These are phyloP conservation scores for Russula olivacea DNA, from an alignment of 768 basidiomycete species.

Conservation along the genomic window DNA sequence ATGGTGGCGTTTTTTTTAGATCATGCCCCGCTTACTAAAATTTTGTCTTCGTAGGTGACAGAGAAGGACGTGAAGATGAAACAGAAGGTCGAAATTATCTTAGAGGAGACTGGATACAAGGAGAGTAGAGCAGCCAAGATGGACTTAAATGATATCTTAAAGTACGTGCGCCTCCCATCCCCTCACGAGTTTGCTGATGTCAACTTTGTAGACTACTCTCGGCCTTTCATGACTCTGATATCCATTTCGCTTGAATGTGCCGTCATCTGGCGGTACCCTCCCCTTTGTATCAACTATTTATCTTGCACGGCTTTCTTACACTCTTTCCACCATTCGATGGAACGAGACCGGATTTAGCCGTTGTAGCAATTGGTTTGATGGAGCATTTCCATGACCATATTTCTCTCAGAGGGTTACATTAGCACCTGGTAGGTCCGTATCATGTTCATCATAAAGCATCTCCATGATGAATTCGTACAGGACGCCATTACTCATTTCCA, in stretches of 20 bases:
- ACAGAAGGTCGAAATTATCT: constrained; percentile 21
- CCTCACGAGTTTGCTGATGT: not conserved
- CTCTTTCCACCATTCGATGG: not conserved
- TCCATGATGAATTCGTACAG: no score
- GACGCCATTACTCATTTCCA: no score
- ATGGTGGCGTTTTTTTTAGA: not conserved
- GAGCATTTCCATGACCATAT: no score
- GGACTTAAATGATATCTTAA: constrained; percentile 25
- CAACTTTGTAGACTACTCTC: constrained; percentile 14
- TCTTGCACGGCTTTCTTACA: no score
- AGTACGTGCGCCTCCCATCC: constrained; percentile 4
- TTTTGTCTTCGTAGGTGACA: not conserved
- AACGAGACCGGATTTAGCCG: no score
- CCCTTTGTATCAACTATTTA: not conserved
- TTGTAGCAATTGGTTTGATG: no score
- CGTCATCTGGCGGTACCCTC: not conserved
- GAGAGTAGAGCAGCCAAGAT: constrained; percentile 26
- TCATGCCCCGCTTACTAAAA: not conserved
- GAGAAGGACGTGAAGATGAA: constrained; percentile 14
- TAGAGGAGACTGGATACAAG: constrained; percentile 21
- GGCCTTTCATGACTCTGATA: constrained; percentile 23
- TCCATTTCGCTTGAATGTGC: constrained; percentile 19
- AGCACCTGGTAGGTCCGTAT: no score
- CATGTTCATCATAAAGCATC: no score
- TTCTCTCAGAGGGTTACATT: no score